phyloP scores from a whole-genome alignment of 441 rosid species.

The Cnidoscolus chayamansa region DNA sequence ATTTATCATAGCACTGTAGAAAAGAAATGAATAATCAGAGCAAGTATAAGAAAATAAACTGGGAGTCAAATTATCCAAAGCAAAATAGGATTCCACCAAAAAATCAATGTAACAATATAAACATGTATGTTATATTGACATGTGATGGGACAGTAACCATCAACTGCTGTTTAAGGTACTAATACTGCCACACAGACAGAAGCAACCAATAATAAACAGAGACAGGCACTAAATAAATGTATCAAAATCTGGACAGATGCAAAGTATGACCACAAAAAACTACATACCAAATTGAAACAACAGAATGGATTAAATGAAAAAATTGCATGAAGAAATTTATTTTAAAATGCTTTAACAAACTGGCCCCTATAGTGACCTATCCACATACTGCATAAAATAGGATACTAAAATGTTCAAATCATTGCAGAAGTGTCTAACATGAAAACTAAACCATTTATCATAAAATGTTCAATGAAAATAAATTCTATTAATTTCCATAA shows the following conservation, averaged over 20 bases:
- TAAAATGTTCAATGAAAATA: background rate
- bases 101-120: slow-evolving; percentile 7
- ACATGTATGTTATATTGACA: background rate
- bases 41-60: slow-evolving; percentile 9
- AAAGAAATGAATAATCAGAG: slow-evolving; percentile 20
- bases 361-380: background rate
- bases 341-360: background rate
- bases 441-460: background rate
- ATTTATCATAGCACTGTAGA: slow-evolving; percentile 87
- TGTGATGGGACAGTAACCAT: background rate
- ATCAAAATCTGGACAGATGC: background rate
- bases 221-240: background rate
- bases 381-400: background rate
- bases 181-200: background rate
- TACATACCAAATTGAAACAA: background rate
- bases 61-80: background rate
- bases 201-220: background rate
- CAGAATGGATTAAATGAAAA: background rate
- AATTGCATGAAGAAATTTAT: background rate
- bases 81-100: background rate
- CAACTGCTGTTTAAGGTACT: background rate
- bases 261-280: background rate
- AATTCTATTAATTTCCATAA: background rate
- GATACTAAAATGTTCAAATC: background rate
- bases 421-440: background rate